Conservation (phyloP, 495 filamentous ascomycete species). For the Daldinia grandis region DNA sequence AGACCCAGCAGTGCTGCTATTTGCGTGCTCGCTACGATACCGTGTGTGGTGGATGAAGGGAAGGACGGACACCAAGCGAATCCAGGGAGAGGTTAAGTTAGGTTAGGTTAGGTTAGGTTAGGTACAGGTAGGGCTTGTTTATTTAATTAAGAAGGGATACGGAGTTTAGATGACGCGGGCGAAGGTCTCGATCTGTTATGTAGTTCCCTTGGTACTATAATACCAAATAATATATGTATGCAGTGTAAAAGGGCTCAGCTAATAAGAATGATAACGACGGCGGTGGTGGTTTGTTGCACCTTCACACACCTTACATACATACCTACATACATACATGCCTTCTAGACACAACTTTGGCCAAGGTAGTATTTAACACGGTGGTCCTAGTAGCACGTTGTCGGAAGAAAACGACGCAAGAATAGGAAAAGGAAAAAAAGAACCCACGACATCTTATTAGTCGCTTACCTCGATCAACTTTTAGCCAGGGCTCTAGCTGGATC, state of each 20-base stretch:
- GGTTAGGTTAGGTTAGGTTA: conserved; percentile 1
- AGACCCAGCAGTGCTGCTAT: neutral
- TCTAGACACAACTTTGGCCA: neutral
- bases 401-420: conserved; percentile 30
- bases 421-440: neutral
- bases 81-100: conserved; percentile 1
- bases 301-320: neutral
- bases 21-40: conserved; percentile 1
- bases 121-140: conserved; percentile 9
- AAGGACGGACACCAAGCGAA: conserved; percentile 10
- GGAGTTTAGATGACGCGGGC: conserved; percentile 16
- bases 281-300: conserved; percentile 7
- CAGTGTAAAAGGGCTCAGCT: neutral
- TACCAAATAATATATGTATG: neutral
- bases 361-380: conserved; percentile 44
- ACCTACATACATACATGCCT: neutral
- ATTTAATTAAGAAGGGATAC: conserved; percentile 17
- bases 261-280: conserved; percentile 1
- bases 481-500: conserved; percentile 30
- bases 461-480: conserved; percentile 18
- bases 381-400: conserved; percentile 34
- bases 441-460: conserved; percentile 26
- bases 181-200: conserved; percentile 20
- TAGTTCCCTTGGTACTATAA: conserved; percentile 2
- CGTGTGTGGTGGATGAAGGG: conserved; percentile 16